Base-by-base conservation (phyloP, 345 rosid species). In the Citrus hindsii region DNA sequence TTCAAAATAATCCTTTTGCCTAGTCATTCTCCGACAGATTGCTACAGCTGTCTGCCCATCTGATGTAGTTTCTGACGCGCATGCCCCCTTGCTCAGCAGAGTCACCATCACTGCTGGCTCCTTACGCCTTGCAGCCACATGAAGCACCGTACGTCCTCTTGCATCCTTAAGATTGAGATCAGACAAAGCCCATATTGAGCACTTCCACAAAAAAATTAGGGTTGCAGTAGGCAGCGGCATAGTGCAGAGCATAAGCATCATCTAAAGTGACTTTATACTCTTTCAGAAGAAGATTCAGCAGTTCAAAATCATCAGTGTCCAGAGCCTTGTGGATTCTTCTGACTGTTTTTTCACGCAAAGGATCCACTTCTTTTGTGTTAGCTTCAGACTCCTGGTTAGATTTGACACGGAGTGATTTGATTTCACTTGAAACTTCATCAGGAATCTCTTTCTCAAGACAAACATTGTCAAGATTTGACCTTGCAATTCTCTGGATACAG, bases 141-240 rank as follows among this genome's bases (percentile, higher is more conserved):
- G 92, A 76, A 89, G 92, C 22, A 76, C 86, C 0, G 85, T 79
- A 77, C 61, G 74, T 13, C 90, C 92, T 22, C 89, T 72, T 1
- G 76, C 71, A 58, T 85, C 79, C 74, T 35, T 82, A 76, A 79
- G 87, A 67, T 85, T 82, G 75, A 87, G 70, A 71, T 88, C 51
- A 8, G n/a, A 80, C 83, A 62, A 59, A 60, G 30, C 76, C 77
- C 13, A 84, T 83, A 67, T 61, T 38, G 1, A 88, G 87, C 38
- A 88, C 77, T 63, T 81, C 87, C 71, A 75, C 76, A 60, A 86
- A 67, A 56, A 84, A 70, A 72, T 86, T 88, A 16, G 86, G 85
- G 66, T 82, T 87, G 37, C 87, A 88, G 65, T 84, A 82, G n/a
- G 90, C 87, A 24, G 78, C 74, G 9, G 90, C 90, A 72, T 88